Base-by-base conservation (phyloP, 169 alveolate species). In the Cytauxzoon felis region DNA sequence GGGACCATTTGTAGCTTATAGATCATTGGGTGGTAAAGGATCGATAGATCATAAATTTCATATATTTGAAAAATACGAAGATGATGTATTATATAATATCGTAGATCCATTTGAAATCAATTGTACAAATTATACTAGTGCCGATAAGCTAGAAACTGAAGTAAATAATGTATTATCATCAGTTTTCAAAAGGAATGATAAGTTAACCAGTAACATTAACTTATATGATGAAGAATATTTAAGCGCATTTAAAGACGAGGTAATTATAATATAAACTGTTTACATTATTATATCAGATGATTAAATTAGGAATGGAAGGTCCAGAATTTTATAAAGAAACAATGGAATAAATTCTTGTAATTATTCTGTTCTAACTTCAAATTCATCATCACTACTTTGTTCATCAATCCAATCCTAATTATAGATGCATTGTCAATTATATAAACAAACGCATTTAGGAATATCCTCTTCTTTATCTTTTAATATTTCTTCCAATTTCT, bases 371-470 rank as follows among this genome's bases (percentile, higher is more conserved):
- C 29, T 45, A n/a, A 71, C 53, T n/a, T 71, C 82, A 71, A 71
- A 71, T 59, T 71, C 82, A 52, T 71, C 82, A 43, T 71, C 82
- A 38, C 82, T 71, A 62, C 82, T 71, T 60, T 71, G 82, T 9
- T 71, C 48, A 5, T 71, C 82, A 41, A 71, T 62, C 82, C 82
- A 71, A 33, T 71, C 82, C 65, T 54, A 47, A 54, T 3, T 54
- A 33, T 24, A 16, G 11, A 48, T 48, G 4, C 13, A 7, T 3
- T 54, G 21, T 19, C 5, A 47, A 23, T 8, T 16, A 54, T 38
- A n/a, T n/a, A n/a, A 54, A 54, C 65, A 11, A 36, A 54, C 65
- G 60, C 65, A 19, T 54, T 29, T 54, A 11, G 29, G 18, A 54
- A 24, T 38, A n/a, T 54, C 65, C 5, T 51, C 60, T 51, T 51